Percentiles rank a stretch among this genome's conserved stretches.
These are phyloP conservation scores for Yamadazyma ubonensis DNA, from an alignment of 805 yeast species.

Conservation along the genomic window DNA sequence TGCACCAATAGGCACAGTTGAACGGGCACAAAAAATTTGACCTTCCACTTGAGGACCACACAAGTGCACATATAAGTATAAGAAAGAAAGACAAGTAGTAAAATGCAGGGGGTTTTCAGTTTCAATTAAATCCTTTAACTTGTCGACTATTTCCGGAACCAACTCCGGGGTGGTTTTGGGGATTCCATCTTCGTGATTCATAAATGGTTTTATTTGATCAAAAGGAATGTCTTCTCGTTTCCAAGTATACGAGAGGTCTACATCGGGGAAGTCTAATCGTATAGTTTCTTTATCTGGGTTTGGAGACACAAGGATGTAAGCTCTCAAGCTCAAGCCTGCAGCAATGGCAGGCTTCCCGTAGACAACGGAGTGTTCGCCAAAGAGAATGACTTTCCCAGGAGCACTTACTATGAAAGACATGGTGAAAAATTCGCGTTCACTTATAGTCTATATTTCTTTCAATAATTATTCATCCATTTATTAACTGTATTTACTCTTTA, in stretches of 20 bases:
- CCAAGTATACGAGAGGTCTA: conserved; percentile 68
- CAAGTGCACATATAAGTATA: conserved; percentile 68
- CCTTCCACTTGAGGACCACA: conserved; percentile 50
- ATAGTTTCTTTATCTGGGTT: conserved; percentile 44
- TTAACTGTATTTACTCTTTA: no score
- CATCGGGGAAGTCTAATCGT: conserved; percentile 78
- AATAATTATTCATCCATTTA: no score
- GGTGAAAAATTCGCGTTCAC: conserved; percentile 1
- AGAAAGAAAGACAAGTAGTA: conserved; percentile 78
- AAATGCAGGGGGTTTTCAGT: conserved; percentile 60
- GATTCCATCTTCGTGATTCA: conserved; percentile 18
- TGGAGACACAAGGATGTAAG: conserved; percentile 68
- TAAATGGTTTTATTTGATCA: conserved; percentile 32
- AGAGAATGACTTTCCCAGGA: conserved; percentile 93
- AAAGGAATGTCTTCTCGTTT: conserved; percentile 59
- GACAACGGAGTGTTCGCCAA: conserved; percentile 97
- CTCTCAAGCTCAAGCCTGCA: conserved; percentile 84
- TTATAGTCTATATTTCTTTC: no score
- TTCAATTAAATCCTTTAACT: conserved; percentile 45
- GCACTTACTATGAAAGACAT: conserved; percentile 71
- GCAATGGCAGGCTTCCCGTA: conserved; percentile 94
- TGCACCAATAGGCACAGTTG: conserved; percentile 93
- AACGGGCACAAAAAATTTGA: conserved; percentile 62
- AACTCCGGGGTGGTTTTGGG: conserved; percentile 51
- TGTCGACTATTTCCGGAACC: conserved; percentile 55